Evolutionary conservation across 805 yeast genomes (phyloP).

Genomic region (Candida sanyiensis): DNA sequence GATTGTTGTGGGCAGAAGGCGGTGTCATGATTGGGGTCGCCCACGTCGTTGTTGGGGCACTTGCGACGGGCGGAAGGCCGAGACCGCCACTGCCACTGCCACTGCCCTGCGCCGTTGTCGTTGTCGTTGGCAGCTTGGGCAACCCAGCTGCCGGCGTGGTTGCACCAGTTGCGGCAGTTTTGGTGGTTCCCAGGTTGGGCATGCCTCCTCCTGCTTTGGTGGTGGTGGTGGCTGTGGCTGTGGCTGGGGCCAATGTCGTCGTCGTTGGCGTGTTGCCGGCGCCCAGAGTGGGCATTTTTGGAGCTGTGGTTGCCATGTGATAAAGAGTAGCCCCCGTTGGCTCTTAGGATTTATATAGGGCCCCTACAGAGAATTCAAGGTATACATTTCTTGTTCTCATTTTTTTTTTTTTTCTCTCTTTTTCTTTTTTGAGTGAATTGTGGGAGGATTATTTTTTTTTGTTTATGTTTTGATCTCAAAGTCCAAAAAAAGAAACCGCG

Average conservation of each 20-base stretch:
- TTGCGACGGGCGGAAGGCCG: neutral
- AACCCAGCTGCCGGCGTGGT: conserved; percentile 1
- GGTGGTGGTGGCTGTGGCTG: conserved; percentile 3
- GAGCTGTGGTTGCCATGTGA: neutral
- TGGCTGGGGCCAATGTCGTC: too few relatives aligned
- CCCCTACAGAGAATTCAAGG: too few relatives aligned
- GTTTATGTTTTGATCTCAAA: too few relatives aligned
- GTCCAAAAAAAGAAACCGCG: too few relatives aligned
- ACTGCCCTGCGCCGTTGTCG: neutral
- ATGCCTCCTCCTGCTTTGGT: neutral
- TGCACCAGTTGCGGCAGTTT: neutral
- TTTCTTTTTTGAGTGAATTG: too few relatives aligned
- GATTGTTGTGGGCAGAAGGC: conserved; percentile 59
- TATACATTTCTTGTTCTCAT: too few relatives aligned
- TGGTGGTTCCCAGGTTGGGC: neutral
- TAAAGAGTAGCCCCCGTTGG: neutral
- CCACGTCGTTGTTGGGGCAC: conserved; percentile 17
- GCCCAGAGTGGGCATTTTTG: neutral
- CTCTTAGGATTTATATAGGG: too few relatives aligned
- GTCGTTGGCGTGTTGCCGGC: neutral
- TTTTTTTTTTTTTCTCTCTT: too few relatives aligned
- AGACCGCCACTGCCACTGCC: neutral
- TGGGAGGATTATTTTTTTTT: too few relatives aligned
- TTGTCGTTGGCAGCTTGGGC: neutral
- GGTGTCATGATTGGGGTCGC: conserved; percentile 33